Conservation (phyloP, 106 monocot species). For the Iris macrosiphon region DNA sequence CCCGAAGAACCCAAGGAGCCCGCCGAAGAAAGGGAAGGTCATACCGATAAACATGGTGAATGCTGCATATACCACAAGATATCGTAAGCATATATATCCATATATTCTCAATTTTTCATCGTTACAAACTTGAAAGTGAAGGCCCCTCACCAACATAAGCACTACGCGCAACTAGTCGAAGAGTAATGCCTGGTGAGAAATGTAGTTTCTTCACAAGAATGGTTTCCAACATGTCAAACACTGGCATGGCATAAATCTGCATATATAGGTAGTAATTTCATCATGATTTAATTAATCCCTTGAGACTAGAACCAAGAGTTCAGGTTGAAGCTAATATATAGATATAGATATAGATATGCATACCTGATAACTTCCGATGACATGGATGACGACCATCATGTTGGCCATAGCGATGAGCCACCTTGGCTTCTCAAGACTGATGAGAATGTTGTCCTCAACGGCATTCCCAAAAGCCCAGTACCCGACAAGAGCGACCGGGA, state of each 20-base stretch:
- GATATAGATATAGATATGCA: not conserved
- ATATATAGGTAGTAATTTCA: no score
- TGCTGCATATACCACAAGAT: constrained; percentile 13
- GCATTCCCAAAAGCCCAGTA: constrained; percentile 35
- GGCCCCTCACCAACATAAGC: constrained; percentile 22
- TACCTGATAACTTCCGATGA: constrained; percentile 41
- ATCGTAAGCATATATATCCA: not conserved
- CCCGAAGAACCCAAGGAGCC: constrained; percentile 56
- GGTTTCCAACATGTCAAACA: constrained; percentile 42
- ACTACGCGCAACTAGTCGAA: constrained; percentile 29
- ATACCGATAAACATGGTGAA: constrained; percentile 47
- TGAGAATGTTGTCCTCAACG: constrained; percentile 26
- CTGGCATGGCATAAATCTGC: no score
- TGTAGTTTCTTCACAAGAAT: constrained; percentile 25
- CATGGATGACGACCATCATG: constrained; percentile 30
- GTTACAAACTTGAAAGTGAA: not conserved
- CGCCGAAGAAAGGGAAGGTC: constrained; percentile 51
- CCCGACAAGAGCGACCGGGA: constrained; percentile 33
- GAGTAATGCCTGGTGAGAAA: constrained; percentile 20
- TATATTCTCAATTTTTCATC: not conserved
- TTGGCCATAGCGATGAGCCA: constrained; percentile 35
- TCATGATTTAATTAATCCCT: constrained; percentile 8
- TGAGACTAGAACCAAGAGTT: no score
- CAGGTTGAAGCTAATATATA: not conserved
- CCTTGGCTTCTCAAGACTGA: constrained; percentile 18